A percentile compares a stretch with the other conserved stretches of the same genome.
Evolutionary conservation across 495 filamentous ascomycete species (phyloP).

Genomic region (Schizothecium vesticola): DNA sequence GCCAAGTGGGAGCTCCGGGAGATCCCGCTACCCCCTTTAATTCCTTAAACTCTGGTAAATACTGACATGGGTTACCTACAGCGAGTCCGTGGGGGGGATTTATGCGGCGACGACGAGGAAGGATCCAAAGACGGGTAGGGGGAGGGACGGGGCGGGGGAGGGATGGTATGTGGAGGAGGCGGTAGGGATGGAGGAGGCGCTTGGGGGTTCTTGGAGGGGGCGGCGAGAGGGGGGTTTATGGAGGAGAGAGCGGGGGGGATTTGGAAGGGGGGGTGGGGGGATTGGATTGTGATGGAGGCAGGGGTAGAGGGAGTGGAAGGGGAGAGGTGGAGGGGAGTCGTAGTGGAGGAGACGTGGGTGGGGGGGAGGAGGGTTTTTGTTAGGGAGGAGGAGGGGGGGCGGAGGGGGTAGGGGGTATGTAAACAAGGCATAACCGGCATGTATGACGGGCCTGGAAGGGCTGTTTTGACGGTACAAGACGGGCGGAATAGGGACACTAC

Average conservation of each 20-base stretch:
- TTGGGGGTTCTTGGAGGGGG: constrained; percentile 51
- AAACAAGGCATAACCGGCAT: background rate
- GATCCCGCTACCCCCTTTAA: too few species aligned
- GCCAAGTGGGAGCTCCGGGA: too few species aligned
- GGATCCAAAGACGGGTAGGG: constrained; percentile 45
- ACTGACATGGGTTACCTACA: too few species aligned
- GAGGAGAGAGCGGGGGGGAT: constrained; percentile 51
- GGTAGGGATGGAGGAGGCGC: constrained; percentile 48
- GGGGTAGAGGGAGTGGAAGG: constrained; percentile 32
- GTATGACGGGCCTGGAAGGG: background rate
- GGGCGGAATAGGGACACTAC: background rate
- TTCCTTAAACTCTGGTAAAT: too few species aligned
- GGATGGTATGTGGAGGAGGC: constrained; percentile 53
- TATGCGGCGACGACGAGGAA: constrained; percentile 56
- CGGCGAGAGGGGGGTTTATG: constrained; percentile 43
- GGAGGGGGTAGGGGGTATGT: background rate
- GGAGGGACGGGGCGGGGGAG: constrained; percentile 35
- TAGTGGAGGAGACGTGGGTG: constrained; percentile 60
- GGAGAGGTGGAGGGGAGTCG: constrained; percentile 44
- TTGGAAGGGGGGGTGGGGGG: constrained; percentile 48
- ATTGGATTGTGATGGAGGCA: constrained; percentile 58
- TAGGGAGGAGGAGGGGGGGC: constrained; percentile 20
- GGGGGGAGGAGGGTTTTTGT: constrained; percentile 43
- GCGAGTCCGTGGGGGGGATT: constrained; percentile 54
- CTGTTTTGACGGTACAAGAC: background rate